These are phyloP conservation scores for Plicaturopsis crispa DNA, from an alignment of 768 basidiomycete species.

Conservation along the genomic window DNA sequence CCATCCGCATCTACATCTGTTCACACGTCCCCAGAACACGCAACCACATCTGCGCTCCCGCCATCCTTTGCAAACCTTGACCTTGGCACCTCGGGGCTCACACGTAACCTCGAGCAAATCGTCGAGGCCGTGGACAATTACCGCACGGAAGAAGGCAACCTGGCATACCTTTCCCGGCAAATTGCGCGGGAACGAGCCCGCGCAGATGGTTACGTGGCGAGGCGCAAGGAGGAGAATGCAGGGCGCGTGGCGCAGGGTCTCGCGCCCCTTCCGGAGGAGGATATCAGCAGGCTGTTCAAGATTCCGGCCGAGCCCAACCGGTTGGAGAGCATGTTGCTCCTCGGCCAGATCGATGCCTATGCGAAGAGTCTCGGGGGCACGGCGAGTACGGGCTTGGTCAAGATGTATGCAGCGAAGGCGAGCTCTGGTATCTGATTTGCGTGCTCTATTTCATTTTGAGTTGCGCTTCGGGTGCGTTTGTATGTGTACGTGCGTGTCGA, in stretches of 20 bases:
- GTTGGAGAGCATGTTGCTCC: conserved; percentile 75
- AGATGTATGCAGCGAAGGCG: conserved; percentile 70
- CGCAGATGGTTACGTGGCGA: conserved; percentile 73
- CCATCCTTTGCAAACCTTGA: conserved; percentile 65
- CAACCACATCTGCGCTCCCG: conserved; percentile 34
- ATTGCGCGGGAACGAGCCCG: conserved; percentile 78
- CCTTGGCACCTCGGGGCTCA: conserved; percentile 61
- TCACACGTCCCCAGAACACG: conserved; percentile 29
- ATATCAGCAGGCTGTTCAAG: conserved; percentile 77
- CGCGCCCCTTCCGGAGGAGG: conserved; percentile 81
- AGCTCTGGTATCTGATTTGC: conserved; percentile 12
- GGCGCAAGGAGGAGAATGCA: conserved; percentile 86
- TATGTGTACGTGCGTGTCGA: no score
- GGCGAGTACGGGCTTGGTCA: conserved; percentile 59
- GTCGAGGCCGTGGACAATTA: conserved; percentile 82
- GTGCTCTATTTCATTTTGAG: conserved; percentile 1
- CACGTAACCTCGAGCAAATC: conserved; percentile 75
- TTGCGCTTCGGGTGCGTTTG: no score
- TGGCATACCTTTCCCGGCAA: conserved; percentile 82
- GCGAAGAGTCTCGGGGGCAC: conserved; percentile 59
- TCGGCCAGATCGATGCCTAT: conserved; percentile 85
- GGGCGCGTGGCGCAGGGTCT: conserved; percentile 75
- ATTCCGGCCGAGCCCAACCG: conserved; percentile 85
- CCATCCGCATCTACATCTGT: conserved; percentile 30
- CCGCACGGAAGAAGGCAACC: conserved; percentile 87